A percentile compares a stretch with the other conserved stretches of the same genome.
phyloP scores from a whole-genome alignment of 148 eudicot genomes.

The Vaccinium macrocarpon region DNA sequence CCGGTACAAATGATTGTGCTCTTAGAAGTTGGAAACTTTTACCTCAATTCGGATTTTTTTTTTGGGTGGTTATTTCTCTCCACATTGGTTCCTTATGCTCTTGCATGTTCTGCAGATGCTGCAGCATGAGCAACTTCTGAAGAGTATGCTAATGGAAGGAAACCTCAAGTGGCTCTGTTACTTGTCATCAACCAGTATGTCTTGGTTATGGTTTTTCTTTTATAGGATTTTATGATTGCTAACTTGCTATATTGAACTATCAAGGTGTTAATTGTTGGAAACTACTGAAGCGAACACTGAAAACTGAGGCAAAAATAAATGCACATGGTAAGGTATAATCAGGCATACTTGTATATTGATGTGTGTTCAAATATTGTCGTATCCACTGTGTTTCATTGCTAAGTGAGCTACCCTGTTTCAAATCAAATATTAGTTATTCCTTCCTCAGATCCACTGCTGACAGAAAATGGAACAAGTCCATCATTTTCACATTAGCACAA shows the following conservation, averaged over 20 bases:
- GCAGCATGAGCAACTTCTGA: conserved; percentile 53
- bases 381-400: not conserved
- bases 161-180: conserved; percentile 73
- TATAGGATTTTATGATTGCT: not conserved
- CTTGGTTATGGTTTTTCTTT: not conserved
- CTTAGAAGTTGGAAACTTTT: not conserved
- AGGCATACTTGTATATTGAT: not conserved
- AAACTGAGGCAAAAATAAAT: not conserved
- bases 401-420: not conserved
- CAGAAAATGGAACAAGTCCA: not conserved
- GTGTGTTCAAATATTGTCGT: not conserved
- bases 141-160: conserved; percentile 41
- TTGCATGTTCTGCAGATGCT: conserved; percentile 48
- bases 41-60: not conserved
- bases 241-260: not conserved
- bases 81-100: conserved; percentile 7
- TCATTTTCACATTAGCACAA: not conserved
- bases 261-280: not conserved
- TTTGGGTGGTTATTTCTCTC: not conserved
- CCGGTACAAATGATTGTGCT: conserved; percentile 46
- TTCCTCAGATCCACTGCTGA: not conserved
- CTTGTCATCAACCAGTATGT: conserved; percentile 81
- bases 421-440: not conserved
- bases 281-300: not conserved
- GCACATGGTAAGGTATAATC: not conserved